Evolutionary conservation across 1,284 basidiomycete genomes (phyloP).

Genomic region (Afroboletus lepidellus): DNA sequence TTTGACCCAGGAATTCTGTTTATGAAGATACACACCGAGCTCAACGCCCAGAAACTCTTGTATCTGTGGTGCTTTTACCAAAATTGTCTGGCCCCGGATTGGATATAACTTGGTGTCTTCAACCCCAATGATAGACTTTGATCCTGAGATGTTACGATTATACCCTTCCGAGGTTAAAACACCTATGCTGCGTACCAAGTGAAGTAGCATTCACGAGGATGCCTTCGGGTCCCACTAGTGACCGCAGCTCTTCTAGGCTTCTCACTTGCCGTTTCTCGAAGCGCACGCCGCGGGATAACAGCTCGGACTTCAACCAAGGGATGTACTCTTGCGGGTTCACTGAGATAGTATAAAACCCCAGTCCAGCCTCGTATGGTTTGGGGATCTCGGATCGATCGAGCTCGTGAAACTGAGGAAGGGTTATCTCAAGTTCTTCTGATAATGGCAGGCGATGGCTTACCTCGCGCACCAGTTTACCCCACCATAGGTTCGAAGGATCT

Average conservation of each 20-base stretch:
- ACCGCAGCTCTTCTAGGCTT: slow-evolving; percentile 43
- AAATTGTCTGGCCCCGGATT: slow-evolving; percentile 70
- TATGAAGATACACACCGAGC: slow-evolving; percentile 15
- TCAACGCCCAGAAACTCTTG: slow-evolving; percentile 37
- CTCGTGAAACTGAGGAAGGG: slow-evolving; percentile 37
- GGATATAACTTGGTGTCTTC: slow-evolving; percentile 57
- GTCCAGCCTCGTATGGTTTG: slow-evolving; percentile 35
- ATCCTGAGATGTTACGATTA: slow-evolving; percentile 37
- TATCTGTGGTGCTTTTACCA: slow-evolving; percentile 52
- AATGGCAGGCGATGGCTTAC: slow-evolving; percentile 37
- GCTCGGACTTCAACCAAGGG: slow-evolving; percentile 45
- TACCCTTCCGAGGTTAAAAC: not conserved
- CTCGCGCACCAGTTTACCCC: slow-evolving; percentile 47
- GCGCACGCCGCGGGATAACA: slow-evolving; percentile 33
- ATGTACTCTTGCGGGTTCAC: slow-evolving; percentile 49
- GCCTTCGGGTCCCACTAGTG: slow-evolving; percentile 35
- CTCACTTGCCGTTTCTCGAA: slow-evolving; percentile 34
- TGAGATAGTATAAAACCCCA: slow-evolving; percentile 47
- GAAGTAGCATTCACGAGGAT: slow-evolving; percentile 50
- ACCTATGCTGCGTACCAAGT: slow-evolving; percentile 37
- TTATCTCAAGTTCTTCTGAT: not conserved
- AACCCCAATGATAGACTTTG: slow-evolving; percentile 59
- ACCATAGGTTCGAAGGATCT: slow-evolving; percentile 45
- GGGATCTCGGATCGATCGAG: slow-evolving; percentile 39
- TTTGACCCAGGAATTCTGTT: not conserved